Conservation (phyloP, 1,284 basidiomycete genomes). For the Leccinum ambiguum region DNA sequence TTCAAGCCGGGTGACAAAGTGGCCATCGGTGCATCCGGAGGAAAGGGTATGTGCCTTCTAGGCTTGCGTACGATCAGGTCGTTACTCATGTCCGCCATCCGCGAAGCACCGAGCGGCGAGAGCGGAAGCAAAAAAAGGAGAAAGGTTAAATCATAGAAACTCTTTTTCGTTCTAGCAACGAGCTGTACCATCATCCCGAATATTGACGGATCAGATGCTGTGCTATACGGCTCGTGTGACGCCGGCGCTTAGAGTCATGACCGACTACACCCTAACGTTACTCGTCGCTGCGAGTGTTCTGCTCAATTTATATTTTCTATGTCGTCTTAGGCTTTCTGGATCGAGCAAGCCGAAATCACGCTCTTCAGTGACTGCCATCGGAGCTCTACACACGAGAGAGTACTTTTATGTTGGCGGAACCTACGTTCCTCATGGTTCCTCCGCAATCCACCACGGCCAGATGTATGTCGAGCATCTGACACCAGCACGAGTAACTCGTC, state of each 20-base stretch:
- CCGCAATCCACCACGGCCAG: conserved; percentile 39
- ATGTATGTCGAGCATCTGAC: conserved; percentile 50
- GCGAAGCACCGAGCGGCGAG: conserved; percentile 26
- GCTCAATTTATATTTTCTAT: conserved; percentile 24
- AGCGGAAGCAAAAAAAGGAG: conserved; percentile 23
- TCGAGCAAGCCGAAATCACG: conserved; percentile 2
- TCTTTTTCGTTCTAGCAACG: conserved; percentile 4
- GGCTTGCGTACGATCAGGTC: not conserved
- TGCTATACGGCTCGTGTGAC: not conserved
- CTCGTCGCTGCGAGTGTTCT: conserved; percentile 21
- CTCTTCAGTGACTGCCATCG: conserved; percentile 8
- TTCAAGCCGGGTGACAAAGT: conserved; percentile 94
- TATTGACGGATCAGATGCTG: not conserved
- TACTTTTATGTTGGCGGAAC: conserved; percentile 47
- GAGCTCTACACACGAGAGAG: conserved; percentile 38
- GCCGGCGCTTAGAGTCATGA: too few relatives aligned
- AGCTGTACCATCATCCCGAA: not conserved
- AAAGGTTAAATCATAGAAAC: conserved; percentile 11
- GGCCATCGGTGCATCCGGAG: conserved; percentile 97
- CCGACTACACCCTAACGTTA: conserved; percentile 8
- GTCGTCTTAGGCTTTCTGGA: conserved; percentile 6
- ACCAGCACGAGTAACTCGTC: conserved; percentile 37
- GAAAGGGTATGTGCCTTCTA: conserved; percentile 70
- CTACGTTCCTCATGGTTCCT: conserved; percentile 33
- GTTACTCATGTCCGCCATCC: conserved; percentile 21